Percentiles rank a stretch among this genome's conserved stretches.
Evolutionary conservation across 225 moss, liverwort and hornwort species (phyloP).

Genomic region (Bryum argenteum): DNA sequence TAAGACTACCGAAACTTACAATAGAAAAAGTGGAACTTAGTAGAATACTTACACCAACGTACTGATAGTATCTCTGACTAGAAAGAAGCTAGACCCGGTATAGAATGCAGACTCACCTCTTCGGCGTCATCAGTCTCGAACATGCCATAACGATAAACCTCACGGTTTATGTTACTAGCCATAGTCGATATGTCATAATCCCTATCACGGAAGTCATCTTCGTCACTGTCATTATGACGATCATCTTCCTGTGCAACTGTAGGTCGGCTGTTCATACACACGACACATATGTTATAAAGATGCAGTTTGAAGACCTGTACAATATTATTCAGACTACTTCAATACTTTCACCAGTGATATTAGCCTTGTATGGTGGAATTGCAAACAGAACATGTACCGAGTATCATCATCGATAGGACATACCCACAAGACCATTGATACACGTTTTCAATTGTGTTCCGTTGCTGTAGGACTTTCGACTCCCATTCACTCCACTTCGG

Average conservation of each 20-base stretch:
- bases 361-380: background rate
- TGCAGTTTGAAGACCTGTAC: background rate
- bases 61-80: background rate
- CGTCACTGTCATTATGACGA: slow-evolving; percentile 82
- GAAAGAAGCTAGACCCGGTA: background rate
- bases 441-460: slow-evolving; percentile 84
- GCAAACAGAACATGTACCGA: background rate
- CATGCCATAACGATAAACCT: slow-evolving; percentile 96
- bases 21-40: background rate
- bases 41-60: background rate
- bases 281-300: background rate
- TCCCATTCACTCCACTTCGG: slow-evolving; percentile 88
- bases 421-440: slow-evolving; percentile 95
- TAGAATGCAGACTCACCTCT: slow-evolving; percentile 52
- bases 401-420: slow-evolving; percentile 11
- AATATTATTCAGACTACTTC: background rate
- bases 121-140: slow-evolving; percentile 95
- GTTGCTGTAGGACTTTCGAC: slow-evolving; percentile 67
- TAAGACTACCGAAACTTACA: background rate
- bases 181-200: slow-evolving; percentile 97
- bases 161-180: slow-evolving; percentile 86
- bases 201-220: slow-evolving; percentile 84
- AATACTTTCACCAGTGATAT: background rate
- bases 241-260: slow-evolving; percentile 65
- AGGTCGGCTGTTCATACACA: slow-evolving; percentile 71